phyloP scores from a whole-genome alignment of 2,329 filamentous ascomycete species.

The Exophiala calicioides region DNA sequence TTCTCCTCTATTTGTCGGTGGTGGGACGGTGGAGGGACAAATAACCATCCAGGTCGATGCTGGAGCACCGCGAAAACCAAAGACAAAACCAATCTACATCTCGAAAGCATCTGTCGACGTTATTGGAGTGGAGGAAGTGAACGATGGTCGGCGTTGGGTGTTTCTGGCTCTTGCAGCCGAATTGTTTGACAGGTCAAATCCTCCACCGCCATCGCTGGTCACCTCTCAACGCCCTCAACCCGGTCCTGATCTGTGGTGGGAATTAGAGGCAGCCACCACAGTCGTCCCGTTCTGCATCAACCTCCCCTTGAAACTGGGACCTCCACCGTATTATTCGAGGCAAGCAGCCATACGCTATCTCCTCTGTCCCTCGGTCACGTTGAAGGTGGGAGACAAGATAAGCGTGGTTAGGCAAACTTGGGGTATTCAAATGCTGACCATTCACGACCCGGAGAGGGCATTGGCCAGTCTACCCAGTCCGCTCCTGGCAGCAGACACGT shows the following conservation, averaged over 20 bases:
- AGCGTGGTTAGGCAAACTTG: slow-evolving; percentile 54
- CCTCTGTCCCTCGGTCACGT: slow-evolving; percentile 49
- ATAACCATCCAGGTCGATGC: slow-evolving; percentile 50
- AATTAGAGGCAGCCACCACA: slow-evolving; percentile 49
- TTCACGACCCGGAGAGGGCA: slow-evolving; percentile 59
- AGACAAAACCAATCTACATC: slow-evolving; percentile 47
- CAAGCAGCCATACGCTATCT: slow-evolving; percentile 54
- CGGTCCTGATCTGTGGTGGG: slow-evolving; percentile 46
- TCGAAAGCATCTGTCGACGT: slow-evolving; percentile 54
- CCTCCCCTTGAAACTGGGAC: slow-evolving; percentile 56
- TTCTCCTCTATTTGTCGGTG: slow-evolving; percentile 57
- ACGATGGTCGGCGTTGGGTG: slow-evolving; percentile 46
- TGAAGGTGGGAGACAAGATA: slow-evolving; percentile 50
- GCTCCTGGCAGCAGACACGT: slow-evolving; percentile 39
- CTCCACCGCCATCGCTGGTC: slow-evolving; percentile 54
- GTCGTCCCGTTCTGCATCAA: slow-evolving; percentile 55
- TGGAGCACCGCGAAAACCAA: slow-evolving; percentile 44
- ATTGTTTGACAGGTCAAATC: slow-evolving; percentile 52
- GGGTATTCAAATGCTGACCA: slow-evolving; percentile 53
- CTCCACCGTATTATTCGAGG: slow-evolving; percentile 56
- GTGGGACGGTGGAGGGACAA: slow-evolving; percentile 55
- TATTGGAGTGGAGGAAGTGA: slow-evolving; percentile 55
- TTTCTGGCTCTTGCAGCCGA: slow-evolving; percentile 56
- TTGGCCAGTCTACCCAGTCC: slow-evolving; percentile 52
- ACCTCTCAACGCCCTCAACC: slow-evolving; percentile 42